Conservation (phyloP, 2,329 filamentous ascomycete species). For the Xylaria sp. region DNA sequence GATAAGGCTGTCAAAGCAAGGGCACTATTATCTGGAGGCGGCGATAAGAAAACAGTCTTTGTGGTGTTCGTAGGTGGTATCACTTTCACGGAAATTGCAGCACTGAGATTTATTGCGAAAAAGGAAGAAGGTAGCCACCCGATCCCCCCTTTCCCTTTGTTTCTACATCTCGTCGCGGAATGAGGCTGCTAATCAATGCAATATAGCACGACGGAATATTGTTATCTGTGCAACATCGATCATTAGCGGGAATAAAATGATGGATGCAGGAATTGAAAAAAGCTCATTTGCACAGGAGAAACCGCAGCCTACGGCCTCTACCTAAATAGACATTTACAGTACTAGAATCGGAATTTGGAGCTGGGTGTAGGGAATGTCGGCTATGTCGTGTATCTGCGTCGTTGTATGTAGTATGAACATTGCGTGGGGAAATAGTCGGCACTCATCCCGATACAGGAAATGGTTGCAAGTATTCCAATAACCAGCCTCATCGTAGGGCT, state of each 20-base stretch:
- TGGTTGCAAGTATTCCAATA: neutral
- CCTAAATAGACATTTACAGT: conserved; percentile 19
- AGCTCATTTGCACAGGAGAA: conserved; percentile 65
- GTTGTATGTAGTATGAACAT: conserved; percentile 9
- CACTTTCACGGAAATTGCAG: conserved; percentile 95
- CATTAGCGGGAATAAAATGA: conserved; percentile 87
- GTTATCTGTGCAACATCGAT: conserved; percentile 94
- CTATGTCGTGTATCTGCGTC: neutral
- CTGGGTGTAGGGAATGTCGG: neutral
- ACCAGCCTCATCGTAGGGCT: neutral
- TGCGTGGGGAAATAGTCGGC: conserved; percentile 11
- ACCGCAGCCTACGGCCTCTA: conserved; percentile 37
- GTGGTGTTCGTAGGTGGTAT: conserved; percentile 99
- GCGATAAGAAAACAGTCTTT: conserved; percentile 84
- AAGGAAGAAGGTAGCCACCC: conserved; percentile 73
- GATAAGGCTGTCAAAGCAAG: conserved; percentile 91
- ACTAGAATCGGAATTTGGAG: neutral
- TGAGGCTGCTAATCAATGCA: conserved; percentile 27
- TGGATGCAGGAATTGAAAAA: conserved; percentile 84
- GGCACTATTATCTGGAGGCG: conserved; percentile 79
- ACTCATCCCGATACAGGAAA: neutral
- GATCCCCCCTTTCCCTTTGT: conserved; percentile 24
- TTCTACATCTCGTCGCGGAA: conserved; percentile 32
- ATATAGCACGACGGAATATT: conserved; percentile 76
- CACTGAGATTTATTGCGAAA: conserved; percentile 86